phyloP scores from a whole-genome alignment of 176 grass and related monocot species.

The Oryza glumipatula region DNA sequence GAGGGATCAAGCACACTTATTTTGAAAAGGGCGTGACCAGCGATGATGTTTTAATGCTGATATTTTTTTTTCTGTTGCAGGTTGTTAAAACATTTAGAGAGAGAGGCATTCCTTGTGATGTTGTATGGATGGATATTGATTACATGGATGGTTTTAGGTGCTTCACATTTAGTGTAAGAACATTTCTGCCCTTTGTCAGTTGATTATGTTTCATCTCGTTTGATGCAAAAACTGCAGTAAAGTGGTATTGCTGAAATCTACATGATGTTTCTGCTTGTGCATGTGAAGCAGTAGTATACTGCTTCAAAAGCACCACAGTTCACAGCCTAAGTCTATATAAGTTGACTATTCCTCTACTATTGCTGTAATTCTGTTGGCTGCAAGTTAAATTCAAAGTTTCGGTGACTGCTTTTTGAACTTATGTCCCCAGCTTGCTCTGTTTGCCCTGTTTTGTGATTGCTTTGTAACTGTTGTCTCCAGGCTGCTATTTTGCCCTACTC shows the following conservation, averaged over 20 bases:
- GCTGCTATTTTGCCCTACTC: background rate
- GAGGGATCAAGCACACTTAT: too few species aligned
- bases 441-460: background rate
- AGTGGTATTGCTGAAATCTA: too few species aligned
- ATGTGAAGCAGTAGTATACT: too few species aligned
- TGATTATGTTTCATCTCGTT: background rate
- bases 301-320: too few species aligned
- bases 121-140: conserved; percentile 99
- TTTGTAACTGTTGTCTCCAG: background rate
- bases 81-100: conserved; percentile 83
- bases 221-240: background rate
- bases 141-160: conserved; percentile 98
- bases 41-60: conserved; percentile 5
- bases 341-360: too few species aligned
- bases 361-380: too few species aligned
- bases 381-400: background rate
- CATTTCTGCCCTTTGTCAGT: background rate
- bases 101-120: conserved; percentile 92
- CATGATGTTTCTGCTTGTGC: too few species aligned
- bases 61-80: conserved; percentile 50
- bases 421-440: too few species aligned
- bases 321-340: too few species aligned
- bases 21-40: too few species aligned
- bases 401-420: too few species aligned
- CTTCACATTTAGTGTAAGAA: conserved; percentile 83